Conservation (phyloP, 306 rosid species). For the Potentilla sterilis region DNA sequence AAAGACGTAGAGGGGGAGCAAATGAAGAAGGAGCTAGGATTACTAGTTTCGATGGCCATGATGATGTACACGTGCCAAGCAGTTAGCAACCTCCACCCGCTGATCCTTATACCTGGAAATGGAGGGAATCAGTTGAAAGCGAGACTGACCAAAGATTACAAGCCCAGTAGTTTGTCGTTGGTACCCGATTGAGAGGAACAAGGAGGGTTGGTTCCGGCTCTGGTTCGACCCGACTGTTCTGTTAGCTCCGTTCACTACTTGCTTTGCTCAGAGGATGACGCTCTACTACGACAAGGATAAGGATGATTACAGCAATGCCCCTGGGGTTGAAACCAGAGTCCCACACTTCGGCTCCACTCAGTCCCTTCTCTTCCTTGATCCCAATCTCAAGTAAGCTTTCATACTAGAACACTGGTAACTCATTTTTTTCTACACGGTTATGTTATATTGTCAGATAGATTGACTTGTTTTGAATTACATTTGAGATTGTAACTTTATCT, state of each 20-base stretch:
- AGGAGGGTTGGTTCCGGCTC: conserved; percentile 77
- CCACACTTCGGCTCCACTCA: conserved; percentile 64
- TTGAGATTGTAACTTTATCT: too few relatives aligned
- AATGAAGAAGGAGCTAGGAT: conserved; percentile 26
- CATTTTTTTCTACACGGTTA: too few relatives aligned
- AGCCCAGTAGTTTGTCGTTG: conserved; percentile 53
- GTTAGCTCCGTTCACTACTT: conserved; percentile 60
- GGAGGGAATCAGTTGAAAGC: conserved; percentile 96
- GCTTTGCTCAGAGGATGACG: conserved; percentile 85
- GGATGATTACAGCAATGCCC: conserved; percentile 67
- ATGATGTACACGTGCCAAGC: conserved; percentile 53
- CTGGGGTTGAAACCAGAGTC: conserved; percentile 72
- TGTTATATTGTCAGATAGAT: too few relatives aligned
- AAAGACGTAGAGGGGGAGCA: neutral
- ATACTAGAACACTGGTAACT: neutral
- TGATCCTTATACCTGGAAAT: conserved; percentile 70
- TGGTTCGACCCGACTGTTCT: conserved; percentile 81
- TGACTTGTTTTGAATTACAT: neutral
- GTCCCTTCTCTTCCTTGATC: conserved; percentile 77
- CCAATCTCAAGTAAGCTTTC: conserved; percentile 58
- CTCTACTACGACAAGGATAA: conserved; percentile 46
- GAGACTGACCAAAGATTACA: conserved; percentile 47
- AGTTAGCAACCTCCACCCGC: conserved; percentile 49
- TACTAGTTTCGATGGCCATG: conserved; percentile 25
- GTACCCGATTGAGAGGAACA: conserved; percentile 48